These are phyloP conservation scores for Pseudogymnoascus pannorum DNA, from an alignment of 2,329 filamentous ascomycete species.

Conservation along the genomic window DNA sequence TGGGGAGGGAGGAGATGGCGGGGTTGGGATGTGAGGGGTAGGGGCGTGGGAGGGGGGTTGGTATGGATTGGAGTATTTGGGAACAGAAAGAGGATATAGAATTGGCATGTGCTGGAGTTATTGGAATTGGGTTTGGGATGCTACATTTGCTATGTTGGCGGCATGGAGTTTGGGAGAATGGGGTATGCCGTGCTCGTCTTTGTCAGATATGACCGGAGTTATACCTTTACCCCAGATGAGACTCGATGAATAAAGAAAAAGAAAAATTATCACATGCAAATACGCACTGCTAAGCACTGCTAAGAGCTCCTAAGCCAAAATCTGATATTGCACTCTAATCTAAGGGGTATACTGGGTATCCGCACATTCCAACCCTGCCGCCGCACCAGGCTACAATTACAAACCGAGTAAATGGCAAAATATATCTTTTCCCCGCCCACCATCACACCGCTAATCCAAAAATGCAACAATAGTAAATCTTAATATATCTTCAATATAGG, in stretches of 20 bases:
- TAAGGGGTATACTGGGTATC: constrained; percentile 7
- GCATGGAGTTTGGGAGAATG: not conserved
- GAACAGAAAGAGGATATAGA: not conserved
- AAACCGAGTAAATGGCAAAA: constrained; percentile 8
- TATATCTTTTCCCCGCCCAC: not conserved
- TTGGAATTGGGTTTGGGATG: not conserved
- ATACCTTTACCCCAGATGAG: not conserved
- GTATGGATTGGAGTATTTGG: not conserved
- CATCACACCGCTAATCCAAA: not conserved
- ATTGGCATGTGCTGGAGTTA: not conserved
- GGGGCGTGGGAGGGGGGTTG: not conserved
- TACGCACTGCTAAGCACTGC: not conserved
- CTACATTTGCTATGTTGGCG: not conserved
- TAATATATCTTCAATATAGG: not conserved
- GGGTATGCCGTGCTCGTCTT: too few relatives aligned
- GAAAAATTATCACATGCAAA: not conserved
- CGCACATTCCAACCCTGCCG: constrained; percentile 1
- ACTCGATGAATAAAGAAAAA: not conserved
- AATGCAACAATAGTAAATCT: not conserved
- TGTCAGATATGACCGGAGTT: not conserved
- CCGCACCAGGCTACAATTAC: not conserved
- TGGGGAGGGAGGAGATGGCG: constrained; percentile 61
- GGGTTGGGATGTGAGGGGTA: constrained; percentile 45
- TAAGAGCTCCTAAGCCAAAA: not conserved
- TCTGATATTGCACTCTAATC: not conserved